A percentile compares a stretch with the other conserved stretches of the same genome.
Evolutionary conservation across 805 yeast species (phyloP).

Genomic region (Zygosaccharomyces siamensis): DNA sequence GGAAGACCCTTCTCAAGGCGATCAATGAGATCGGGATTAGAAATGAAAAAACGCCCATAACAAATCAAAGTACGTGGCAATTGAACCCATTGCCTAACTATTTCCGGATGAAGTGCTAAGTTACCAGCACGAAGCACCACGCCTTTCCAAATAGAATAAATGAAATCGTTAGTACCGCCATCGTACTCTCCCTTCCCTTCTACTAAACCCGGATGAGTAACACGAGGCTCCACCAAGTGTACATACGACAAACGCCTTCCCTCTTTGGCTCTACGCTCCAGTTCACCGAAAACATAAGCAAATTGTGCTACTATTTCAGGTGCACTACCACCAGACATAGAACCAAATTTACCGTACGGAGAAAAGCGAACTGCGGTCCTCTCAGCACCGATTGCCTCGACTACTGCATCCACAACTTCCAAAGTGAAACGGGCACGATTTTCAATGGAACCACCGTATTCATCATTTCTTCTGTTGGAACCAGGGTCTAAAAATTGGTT

Average conservation of each 20-base stretch:
- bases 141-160: conserved; percentile 43
- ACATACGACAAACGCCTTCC: conserved; percentile 40
- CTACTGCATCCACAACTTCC: conserved; percentile 49
- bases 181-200: conserved; percentile 30
- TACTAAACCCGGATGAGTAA: conserved; percentile 24
- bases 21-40: conserved; percentile 54
- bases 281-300: conserved; percentile 38
- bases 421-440: conserved; percentile 43
- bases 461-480: conserved; percentile 45
- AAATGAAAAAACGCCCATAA: conserved; percentile 45
- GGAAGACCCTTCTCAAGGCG: conserved; percentile 40
- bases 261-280: conserved; percentile 35
- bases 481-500: conserved; percentile 50
- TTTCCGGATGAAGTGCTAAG: conserved; percentile 27
- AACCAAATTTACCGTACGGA: conserved; percentile 43
- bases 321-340: conserved; percentile 34
- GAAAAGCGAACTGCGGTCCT: conserved; percentile 46
- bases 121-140: conserved; percentile 41
- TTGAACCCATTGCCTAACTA: conserved; percentile 29
- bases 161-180: conserved; percentile 37
- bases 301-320: conserved; percentile 37
- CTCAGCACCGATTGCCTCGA: conserved; percentile 48
- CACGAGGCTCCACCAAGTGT: conserved; percentile 44
- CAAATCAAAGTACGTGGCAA: conserved; percentile 43
- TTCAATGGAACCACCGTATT: conserved; percentile 52